Evolutionary conservation across 2,329 filamentous ascomycete species (phyloP).

Genomic region (Rhynchosporium secalis): DNA sequence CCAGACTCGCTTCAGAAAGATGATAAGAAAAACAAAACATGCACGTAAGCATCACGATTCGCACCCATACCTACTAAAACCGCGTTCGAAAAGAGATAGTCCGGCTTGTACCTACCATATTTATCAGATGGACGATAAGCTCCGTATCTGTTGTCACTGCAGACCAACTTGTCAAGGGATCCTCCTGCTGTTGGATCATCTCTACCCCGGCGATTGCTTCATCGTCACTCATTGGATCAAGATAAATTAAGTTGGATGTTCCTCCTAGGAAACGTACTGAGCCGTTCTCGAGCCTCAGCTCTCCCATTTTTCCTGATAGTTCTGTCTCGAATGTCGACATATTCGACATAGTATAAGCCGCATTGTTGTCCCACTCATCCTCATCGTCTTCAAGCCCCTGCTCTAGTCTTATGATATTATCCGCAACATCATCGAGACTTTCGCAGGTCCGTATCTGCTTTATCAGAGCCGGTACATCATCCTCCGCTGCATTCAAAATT

Average conservation of each 20-base stretch:
- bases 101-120: constrained; percentile 55
- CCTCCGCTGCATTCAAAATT: constrained; percentile 86
- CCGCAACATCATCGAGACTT: constrained; percentile 42
- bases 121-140: constrained; percentile 82
- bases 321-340: constrained; percentile 64
- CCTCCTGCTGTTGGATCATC: constrained; percentile 48
- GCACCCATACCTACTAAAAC: background rate
- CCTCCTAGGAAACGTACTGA: constrained; percentile 89
- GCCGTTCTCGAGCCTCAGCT: constrained; percentile 83
- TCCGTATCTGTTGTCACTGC: constrained; percentile 76
- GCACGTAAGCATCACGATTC: background rate
- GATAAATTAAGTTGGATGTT: constrained; percentile 88
- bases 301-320: constrained; percentile 89
- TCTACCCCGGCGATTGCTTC: constrained; percentile 35
- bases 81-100: background rate
- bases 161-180: constrained; percentile 85
- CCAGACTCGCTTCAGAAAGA: background rate
- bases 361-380: constrained; percentile 46
- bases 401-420: constrained; percentile 38
- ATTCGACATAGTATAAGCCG: constrained; percentile 44
- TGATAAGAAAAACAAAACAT: background rate
- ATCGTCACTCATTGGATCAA: constrained; percentile 52
- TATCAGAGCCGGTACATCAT: constrained; percentile 80
- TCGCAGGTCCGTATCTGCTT: constrained; percentile 86
- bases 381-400: constrained; percentile 40